Conservation (phyloP, 2,329 filamentous ascomycete species). For the Cladorrhinum sp. region DNA sequence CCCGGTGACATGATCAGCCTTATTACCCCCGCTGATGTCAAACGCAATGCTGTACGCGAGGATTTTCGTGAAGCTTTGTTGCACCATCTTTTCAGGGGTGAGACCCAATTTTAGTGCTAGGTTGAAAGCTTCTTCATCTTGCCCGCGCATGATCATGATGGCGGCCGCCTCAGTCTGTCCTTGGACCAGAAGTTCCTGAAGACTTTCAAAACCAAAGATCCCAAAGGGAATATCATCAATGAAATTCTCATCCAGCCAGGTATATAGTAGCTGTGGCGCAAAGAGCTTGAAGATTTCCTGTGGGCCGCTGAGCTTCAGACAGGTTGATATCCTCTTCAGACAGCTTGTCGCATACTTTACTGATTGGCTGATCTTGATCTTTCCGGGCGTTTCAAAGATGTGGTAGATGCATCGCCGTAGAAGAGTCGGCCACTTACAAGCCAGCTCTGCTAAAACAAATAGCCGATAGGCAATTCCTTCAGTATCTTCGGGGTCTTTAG, state of each 20-base stretch:
- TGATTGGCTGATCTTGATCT: constrained; percentile 64
- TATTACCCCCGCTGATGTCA: constrained; percentile 56
- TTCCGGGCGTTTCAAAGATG: constrained; percentile 86
- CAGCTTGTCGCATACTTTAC: constrained; percentile 70
- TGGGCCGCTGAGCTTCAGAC: constrained; percentile 63
- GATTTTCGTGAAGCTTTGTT: constrained; percentile 69
- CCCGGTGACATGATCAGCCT: constrained; percentile 48
- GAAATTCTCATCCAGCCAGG: constrained; percentile 71
- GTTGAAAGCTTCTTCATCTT: constrained; percentile 59
- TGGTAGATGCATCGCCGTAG: constrained; percentile 86
- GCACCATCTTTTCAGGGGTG: constrained; percentile 57
- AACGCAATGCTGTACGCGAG: constrained; percentile 82
- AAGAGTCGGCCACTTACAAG: constrained; percentile 80
- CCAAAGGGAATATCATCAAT: constrained; percentile 74
- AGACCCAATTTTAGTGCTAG: constrained; percentile 58
- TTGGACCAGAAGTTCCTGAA: constrained; percentile 66
- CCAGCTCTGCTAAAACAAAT: constrained; percentile 71
- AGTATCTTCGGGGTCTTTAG: constrained; percentile 63
- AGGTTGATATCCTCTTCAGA: constrained; percentile 61
- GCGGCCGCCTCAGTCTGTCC: constrained; percentile 75
- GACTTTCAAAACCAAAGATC: constrained; percentile 75
- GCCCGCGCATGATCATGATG: constrained; percentile 77
- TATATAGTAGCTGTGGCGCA: constrained; percentile 83
- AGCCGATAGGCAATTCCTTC: constrained; percentile 87
- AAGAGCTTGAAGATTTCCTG: constrained; percentile 78